Evolutionary conservation across 352 stramenopile species (phyloP), one percentile per base, ranked within the genome.

Genomic region (Phytophthora cactorum): DNA sequence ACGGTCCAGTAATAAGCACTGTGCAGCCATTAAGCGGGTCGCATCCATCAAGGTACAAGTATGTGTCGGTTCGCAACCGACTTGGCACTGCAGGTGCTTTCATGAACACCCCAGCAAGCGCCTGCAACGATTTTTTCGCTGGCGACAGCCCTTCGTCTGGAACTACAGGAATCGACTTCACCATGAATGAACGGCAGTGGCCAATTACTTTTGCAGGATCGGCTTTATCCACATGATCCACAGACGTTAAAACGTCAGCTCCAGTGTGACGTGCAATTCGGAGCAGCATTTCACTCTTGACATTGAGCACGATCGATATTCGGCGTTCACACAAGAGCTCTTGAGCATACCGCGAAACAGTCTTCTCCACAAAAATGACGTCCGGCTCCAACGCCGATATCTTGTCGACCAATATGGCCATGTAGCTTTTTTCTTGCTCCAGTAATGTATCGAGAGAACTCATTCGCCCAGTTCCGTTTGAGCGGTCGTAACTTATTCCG

Each of bases 391-490:
- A 68, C 31, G 89, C 90, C 3, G 96, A 90, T 60, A 99, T 99
- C 63, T 99, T 99, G 25, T 95, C 87, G 14, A 99, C 96, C 14
- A 99, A 78, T 49, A 98, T 98, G 66, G 96, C 84, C 84, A 99
- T 98, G 73, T 99, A 99, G 58, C 95, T 93, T 63, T 98, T 91
- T 77, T 99, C 97, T 72, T 98, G 90, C 70, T 99, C 97, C 28
- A 99, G 71, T 6, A 99, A 67, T 9, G 95, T 98, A 66, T 99
- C 96, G 0, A 99, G 77, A 0, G 92, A 99, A 52, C 90, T 97
- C 49, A 99, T 92, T 29, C 88, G 83, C 8, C 90, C 91, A 45
- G 95, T 82, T 5, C 81, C 81, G 22, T 72, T 81, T 1, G 91
- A 95, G 15, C 96, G 88, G 28, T 97, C 96, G 70, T 98, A 99